Base-by-base conservation (phyloP, 2,329 filamentous ascomycete genomes). In the Penicillium sp. region DNA sequence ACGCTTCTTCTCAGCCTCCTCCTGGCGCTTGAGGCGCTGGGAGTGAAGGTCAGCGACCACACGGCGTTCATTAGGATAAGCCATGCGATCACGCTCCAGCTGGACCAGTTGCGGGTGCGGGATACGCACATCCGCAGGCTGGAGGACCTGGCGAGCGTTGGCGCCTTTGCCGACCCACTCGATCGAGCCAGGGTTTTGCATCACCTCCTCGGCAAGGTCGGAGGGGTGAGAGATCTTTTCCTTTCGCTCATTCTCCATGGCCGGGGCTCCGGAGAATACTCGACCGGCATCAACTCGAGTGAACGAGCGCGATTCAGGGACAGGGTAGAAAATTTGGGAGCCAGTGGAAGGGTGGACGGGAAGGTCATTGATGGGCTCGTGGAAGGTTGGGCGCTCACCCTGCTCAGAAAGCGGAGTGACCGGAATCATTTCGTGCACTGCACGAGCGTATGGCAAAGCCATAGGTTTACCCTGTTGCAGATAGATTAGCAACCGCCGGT, bases 361-460 rank as follows among this genome's bases (percentile, higher is more conserved):
- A 33, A 88, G 80, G 66, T 88, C 86, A 67, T 88, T 88, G 69
- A 88, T 86, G 25, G 82, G 77, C 72, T 88, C 86, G 68, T 88
- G 85, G 9, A 72, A 69, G 1, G 68, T 62, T 27, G 77, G 76
- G 8, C 74, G 73, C 51, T 76, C 74, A 55, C 64, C 67, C 26
- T 67, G 55, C 27, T 72, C 60, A 46, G 71, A 68, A 59, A 81
- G 76, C 4, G 78, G 77, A n/a, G 86, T 90, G 54, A 82, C 83
- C 3, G 92, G 92, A 5, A 98, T 80, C 92, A 97, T 96, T 33
- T 79, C 77, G 66, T 91, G 81, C 25, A 98, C 82, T 11, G 92
- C 90, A 56, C 84, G 83, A 25, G 88, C 83, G 74, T 97, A 97
- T 13, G 91, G 88, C 26, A 79, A 82, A 3, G 92, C 92, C 37